phyloP scores from a whole-genome alignment of 495 filamentous ascomycete genomes.

The Lepraria neglecta region DNA sequence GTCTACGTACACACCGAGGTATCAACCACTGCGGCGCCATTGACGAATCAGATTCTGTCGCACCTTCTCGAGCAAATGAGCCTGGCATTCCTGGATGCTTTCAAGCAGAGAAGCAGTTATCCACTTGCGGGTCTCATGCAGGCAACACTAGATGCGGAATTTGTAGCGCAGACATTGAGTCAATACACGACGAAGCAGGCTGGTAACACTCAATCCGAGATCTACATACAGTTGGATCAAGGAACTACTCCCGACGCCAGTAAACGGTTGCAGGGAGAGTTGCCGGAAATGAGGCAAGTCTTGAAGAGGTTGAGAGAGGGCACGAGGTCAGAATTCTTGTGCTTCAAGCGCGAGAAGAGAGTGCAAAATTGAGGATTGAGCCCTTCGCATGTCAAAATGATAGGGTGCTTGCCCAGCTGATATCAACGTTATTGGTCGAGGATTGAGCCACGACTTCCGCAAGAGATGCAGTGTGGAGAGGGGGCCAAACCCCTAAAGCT shows the following conservation, averaged over 20 bases:
- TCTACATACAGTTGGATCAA: constrained; percentile 82
- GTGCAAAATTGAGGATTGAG: constrained; percentile 1
- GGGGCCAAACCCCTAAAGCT: neutral
- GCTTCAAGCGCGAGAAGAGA: constrained; percentile 53
- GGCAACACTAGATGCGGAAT: constrained; percentile 94
- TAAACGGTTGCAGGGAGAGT: constrained; percentile 68
- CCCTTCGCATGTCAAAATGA: neutral
- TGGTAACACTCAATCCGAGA: constrained; percentile 68
- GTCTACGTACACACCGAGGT: constrained; percentile 91
- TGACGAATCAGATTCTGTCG: constrained; percentile 69
- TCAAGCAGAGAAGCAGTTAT: constrained; percentile 61
- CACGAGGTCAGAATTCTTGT: constrained; percentile 78
- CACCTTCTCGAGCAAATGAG: constrained; percentile 73
- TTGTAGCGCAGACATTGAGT: constrained; percentile 85
- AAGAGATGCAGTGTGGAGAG: too few relatives aligned
- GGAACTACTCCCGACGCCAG: constrained; percentile 82
- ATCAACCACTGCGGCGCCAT: constrained; percentile 64
- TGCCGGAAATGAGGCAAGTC: constrained; percentile 79
- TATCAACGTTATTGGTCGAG: neutral
- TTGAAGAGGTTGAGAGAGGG: constrained; percentile 78
- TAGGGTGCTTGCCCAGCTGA: too few relatives aligned
- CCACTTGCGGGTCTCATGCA: constrained; percentile 82
- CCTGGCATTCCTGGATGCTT: constrained; percentile 61
- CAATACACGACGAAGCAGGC: constrained; percentile 83
- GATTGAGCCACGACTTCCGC: neutral